Percentiles rank a stretch among this genome's conserved stretches.
Evolutionary conservation across 192 early-diverging fungal species (phyloP).

Genomic region (Umbelopsis vinacea): DNA sequence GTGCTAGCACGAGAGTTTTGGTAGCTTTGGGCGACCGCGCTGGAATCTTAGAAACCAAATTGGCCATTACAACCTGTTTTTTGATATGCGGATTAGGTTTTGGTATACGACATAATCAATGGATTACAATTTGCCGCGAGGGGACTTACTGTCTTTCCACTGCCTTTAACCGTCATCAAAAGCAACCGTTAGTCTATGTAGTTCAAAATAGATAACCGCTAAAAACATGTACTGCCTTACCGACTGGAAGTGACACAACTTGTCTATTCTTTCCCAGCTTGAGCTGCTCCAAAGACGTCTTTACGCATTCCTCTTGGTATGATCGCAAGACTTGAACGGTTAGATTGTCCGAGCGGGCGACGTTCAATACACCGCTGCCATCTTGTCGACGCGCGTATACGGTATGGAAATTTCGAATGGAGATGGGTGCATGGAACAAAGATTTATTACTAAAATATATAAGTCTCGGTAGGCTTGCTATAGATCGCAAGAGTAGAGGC

Average conservation of each 20-base stretch:
- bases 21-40: conserved; percentile 62
- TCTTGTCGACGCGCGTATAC: not conserved
- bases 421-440: not conserved
- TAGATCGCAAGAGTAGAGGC: not conserved
- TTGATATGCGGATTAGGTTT: not conserved
- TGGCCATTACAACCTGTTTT: conserved; percentile 75
- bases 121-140: not conserved
- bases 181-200: conserved; percentile 3
- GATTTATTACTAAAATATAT: conserved; percentile 18
- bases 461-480: conserved; percentile 4
- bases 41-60: conserved; percentile 75
- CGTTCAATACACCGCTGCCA: not conserved
- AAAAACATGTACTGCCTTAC: not conserved
- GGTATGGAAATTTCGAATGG: not conserved
- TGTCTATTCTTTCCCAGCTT: conserved; percentile 68
- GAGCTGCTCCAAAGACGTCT: conserved; percentile 58
- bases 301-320: conserved; percentile 90
- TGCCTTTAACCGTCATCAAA: conserved; percentile 51
- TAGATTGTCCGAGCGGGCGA: not conserved
- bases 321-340: conserved; percentile 51
- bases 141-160: conserved; percentile 83
- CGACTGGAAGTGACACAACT: conserved; percentile 77
- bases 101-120: not conserved
- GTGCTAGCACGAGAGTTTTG: conserved; percentile 85
- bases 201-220: no score